Evolutionary conservation across 2,329 filamentous ascomycete species (phyloP).

Genomic region (Aspergillus oerlinghausenensis): DNA sequence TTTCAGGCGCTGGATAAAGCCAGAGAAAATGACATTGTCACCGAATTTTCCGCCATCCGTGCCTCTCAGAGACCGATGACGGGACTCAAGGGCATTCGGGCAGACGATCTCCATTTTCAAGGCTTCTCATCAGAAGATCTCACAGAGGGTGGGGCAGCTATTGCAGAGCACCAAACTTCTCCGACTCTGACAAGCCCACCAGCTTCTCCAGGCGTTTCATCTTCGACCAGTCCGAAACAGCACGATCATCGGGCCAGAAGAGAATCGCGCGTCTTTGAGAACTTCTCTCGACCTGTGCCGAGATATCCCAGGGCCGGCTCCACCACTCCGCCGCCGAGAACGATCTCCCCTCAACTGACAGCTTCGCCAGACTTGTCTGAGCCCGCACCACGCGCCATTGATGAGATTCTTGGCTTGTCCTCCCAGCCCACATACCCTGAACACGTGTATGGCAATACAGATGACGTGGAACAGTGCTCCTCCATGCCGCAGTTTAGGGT

Average conservation of each 20-base stretch:
- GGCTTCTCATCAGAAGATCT: constrained; percentile 32
- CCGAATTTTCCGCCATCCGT: constrained; percentile 51
- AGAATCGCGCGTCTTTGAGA: constrained; percentile 44
- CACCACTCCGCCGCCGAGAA: constrained; percentile 36
- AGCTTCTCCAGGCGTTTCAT: constrained; percentile 24
- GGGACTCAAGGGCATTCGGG: constrained; percentile 50
- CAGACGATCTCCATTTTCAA: constrained; percentile 43
- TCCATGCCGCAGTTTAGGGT: constrained; percentile 17
- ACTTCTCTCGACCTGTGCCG: constrained; percentile 52
- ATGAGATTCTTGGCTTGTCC: constrained; percentile 36
- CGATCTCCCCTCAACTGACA: constrained; percentile 30
- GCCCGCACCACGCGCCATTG: constrained; percentile 36
- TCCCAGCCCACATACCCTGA: constrained; percentile 28
- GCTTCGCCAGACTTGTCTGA: constrained; percentile 28
- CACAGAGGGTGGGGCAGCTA: constrained; percentile 16
- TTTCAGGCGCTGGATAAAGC: constrained; percentile 50
- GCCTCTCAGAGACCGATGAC: constrained; percentile 49
- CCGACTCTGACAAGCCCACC: constrained; percentile 27
- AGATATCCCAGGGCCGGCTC: constrained; percentile 38
- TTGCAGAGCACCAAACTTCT: constrained; percentile 17
- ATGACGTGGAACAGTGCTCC: constrained; percentile 8
- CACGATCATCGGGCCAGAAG: constrained; percentile 19
- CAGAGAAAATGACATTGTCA: constrained; percentile 48
- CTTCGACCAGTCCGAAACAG: constrained; percentile 20
- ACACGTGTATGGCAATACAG: constrained; percentile 22